These are phyloP conservation scores for Lasiosphaeris hirsuta DNA, from an alignment of 495 filamentous ascomycete species.

Conservation along the genomic window DNA sequence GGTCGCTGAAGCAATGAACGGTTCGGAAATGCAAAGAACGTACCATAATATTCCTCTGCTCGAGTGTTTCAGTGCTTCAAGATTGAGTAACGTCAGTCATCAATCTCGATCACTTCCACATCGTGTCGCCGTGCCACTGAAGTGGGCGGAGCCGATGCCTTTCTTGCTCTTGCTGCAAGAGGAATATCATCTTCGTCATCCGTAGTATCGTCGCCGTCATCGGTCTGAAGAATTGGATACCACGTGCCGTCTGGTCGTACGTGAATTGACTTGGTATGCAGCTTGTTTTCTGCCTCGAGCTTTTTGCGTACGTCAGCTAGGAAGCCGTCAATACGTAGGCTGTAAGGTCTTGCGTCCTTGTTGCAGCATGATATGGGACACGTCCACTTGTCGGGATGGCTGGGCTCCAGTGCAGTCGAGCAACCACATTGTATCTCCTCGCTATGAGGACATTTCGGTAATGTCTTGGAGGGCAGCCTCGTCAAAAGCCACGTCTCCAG, in stretches of 20 bases:
- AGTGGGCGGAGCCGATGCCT: neutral
- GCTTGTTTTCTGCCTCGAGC: slow-evolving; percentile 40
- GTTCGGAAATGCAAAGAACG: neutral
- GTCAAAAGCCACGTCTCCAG: slow-evolving; percentile 74
- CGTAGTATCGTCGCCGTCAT: slow-evolving; percentile 23
- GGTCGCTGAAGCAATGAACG: slow-evolving; percentile 1
- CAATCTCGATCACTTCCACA: slow-evolving; percentile 25
- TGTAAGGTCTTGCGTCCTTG: slow-evolving; percentile 68
- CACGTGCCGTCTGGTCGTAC: slow-evolving; percentile 59
- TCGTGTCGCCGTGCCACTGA: slow-evolving; percentile 1
- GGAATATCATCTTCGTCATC: slow-evolving; percentile 17
- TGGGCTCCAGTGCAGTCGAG: slow-evolving; percentile 38
- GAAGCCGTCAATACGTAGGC: slow-evolving; percentile 67
- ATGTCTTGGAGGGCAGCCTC: slow-evolving; percentile 42
- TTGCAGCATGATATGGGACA: slow-evolving; percentile 67
- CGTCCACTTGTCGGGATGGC: slow-evolving; percentile 69
- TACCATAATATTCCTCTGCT: neutral
- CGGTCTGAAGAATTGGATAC: slow-evolving; percentile 38
- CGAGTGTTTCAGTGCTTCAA: neutral
- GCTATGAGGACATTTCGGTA: slow-evolving; percentile 29
- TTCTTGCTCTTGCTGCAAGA: neutral
- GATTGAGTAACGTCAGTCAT: neutral
- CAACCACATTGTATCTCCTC: slow-evolving; percentile 27
- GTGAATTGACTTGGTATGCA: slow-evolving; percentile 55
- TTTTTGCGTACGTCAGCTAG: slow-evolving; percentile 54